Conservation (phyloP, 129 eudicot genomes). For the Lactuca saligna region DNA sequence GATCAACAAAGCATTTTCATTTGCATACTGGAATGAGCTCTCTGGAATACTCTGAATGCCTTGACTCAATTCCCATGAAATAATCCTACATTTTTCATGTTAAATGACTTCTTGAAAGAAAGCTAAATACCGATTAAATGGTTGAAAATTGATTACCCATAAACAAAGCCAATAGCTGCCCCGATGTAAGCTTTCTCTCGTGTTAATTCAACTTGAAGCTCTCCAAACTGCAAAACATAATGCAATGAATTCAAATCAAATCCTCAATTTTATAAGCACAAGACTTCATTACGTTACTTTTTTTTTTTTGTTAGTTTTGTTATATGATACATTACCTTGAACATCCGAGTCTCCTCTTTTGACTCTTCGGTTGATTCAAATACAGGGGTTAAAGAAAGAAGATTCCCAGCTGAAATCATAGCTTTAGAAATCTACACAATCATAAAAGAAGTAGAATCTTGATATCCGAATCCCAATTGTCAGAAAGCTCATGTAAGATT, state of each 20-base stretch:
- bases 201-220: conserved; percentile 83
- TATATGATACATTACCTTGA: conserved; percentile 49
- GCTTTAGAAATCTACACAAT: conserved; percentile 76
- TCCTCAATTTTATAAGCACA: background rate
- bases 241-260: background rate
- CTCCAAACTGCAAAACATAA: conserved; percentile 67
- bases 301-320: background rate
- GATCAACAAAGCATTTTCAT: conserved; percentile 73
- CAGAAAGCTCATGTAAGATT: background rate
- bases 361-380: conserved; percentile 44
- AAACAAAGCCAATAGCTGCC: conserved; percentile 65
- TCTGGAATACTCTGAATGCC: conserved; percentile 79
- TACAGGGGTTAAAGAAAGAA: conserved; percentile 52
- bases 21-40: conserved; percentile 77
- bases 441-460: background rate
- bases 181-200: conserved; percentile 77
- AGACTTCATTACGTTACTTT: background rate
- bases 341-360: conserved; percentile 58
- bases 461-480: background rate
- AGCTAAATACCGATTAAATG: background rate
- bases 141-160: conserved; percentile 52
- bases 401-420: conserved; percentile 65
- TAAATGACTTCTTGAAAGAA: conserved; percentile 1
- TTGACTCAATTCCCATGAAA: conserved; percentile 82
- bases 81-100: conserved; percentile 45